A percentile compares a stretch with the other conserved stretches of the same genome.
Conservation (phyloP, 805 yeast genomes). For the Lachancea kluyveri region DNA sequence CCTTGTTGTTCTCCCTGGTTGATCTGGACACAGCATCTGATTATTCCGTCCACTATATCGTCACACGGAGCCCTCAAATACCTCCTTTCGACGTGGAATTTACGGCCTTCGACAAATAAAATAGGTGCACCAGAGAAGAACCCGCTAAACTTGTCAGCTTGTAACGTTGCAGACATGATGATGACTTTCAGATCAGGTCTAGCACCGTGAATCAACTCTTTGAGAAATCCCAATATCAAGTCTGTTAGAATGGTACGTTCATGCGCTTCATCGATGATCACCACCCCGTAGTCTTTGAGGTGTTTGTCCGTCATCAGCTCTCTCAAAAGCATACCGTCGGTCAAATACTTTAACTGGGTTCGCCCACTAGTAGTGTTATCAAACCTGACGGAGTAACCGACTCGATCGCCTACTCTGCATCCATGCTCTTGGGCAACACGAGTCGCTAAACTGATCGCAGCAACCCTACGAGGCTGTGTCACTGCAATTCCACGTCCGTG, state of each 20-base stretch:
- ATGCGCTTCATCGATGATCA: constrained; percentile 94
- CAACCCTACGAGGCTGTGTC: constrained; percentile 96
- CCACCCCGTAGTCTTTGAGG: constrained; percentile 60
- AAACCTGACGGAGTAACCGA: constrained; percentile 92
- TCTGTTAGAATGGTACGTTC: constrained; percentile 93
- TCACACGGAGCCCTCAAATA: constrained; percentile 61
- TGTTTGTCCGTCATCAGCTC: constrained; percentile 75
- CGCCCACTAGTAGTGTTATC: constrained; percentile 55
- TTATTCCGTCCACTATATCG: constrained; percentile 76
- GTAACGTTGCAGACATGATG: constrained; percentile 95
- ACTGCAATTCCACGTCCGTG: constrained; percentile 71
- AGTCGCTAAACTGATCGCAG: constrained; percentile 88
- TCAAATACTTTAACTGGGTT: constrained; percentile 77
- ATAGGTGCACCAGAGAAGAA: constrained; percentile 82
- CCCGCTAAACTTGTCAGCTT: constrained; percentile 71
- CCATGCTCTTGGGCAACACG: constrained; percentile 91
- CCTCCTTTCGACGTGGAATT: constrained; percentile 71
- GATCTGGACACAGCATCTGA: constrained; percentile 69
- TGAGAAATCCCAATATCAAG: constrained; percentile 80
- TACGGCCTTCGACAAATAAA: constrained; percentile 81
- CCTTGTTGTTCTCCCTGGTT: constrained; percentile 75
- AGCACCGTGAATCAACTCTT: constrained; percentile 46
- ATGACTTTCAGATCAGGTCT: constrained; percentile 60
- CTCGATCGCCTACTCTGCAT: constrained; percentile 65
- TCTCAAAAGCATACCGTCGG: constrained; percentile 96